Conservation (phyloP, 495 filamentous ascomycete genomes). For the Glonium stellatum region DNA sequence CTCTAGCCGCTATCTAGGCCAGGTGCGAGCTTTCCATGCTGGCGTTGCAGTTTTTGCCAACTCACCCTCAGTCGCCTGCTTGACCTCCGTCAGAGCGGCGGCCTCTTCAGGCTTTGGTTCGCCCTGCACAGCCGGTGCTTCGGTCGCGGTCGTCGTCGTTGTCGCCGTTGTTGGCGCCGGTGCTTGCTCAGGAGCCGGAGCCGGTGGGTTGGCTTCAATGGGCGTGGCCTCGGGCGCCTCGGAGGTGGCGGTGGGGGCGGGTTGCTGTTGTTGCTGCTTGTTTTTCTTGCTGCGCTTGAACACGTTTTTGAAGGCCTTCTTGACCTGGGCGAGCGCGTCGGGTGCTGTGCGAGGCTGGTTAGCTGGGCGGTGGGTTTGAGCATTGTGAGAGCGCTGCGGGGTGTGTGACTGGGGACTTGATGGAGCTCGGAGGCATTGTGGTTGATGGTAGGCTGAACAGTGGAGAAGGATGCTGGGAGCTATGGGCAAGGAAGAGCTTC, state of each 20-base stretch:
- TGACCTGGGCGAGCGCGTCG: conserved; percentile 24
- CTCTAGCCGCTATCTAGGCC: too few species aligned
- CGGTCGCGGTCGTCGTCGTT: conserved; percentile 3
- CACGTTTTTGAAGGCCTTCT: conserved; percentile 26
- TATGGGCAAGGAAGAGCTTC: background rate
- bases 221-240: conserved; percentile 13
- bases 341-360: conserved; percentile 14
- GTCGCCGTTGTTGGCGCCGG: conserved; percentile 9
- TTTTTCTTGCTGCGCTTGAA: conserved; percentile 27
- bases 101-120: conserved; percentile 4
- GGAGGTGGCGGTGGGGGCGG: conserved; percentile 13
- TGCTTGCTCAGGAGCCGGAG: conserved; percentile 19
- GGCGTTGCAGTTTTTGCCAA: too few species aligned
- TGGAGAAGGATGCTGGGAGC: background rate
- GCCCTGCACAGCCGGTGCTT: background rate
- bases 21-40: too few species aligned
- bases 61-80: conserved; percentile 1
- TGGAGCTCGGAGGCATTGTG: background rate
- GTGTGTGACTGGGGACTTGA: background rate
- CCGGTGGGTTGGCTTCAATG: conserved; percentile 21
- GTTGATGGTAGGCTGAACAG: background rate
- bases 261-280: conserved; percentile 22
- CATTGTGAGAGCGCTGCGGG: background rate
- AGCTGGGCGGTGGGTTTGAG: background rate
- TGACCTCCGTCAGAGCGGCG: background rate